A percentile compares a stretch with the other conserved stretches of the same genome.
phyloP scores from a whole-genome alignment of 2,329 filamentous ascomycete genomes.

The Colletotrichum sp. region DNA sequence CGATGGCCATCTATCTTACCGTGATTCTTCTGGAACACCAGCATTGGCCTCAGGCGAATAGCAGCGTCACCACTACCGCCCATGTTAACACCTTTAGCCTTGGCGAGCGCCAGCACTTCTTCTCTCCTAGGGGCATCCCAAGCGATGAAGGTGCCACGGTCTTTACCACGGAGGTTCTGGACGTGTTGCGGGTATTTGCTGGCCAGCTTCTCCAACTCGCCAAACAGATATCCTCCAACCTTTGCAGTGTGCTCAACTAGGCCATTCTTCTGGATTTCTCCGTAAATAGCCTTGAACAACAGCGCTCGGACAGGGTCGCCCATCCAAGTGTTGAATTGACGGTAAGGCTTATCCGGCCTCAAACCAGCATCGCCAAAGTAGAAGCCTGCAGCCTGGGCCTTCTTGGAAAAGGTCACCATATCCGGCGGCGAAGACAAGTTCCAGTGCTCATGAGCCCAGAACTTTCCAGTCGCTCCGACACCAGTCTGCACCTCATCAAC shows the following conservation, averaged over 20 bases:
- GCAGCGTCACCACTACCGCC: constrained; percentile 80
- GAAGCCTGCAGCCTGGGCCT: constrained; percentile 92
- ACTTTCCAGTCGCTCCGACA: constrained; percentile 89
- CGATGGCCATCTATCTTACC: constrained; percentile 66
- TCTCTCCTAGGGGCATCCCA: constrained; percentile 86
- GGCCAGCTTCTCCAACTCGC: constrained; percentile 70
- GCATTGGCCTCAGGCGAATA: constrained; percentile 84
- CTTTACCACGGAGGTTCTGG: constrained; percentile 84
- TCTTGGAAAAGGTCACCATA: constrained; percentile 96
- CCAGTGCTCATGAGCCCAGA: constrained; percentile 99
- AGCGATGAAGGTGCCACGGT: constrained; percentile 89
- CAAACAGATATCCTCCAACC: constrained; percentile 81
- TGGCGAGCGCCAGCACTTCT: constrained; percentile 78
- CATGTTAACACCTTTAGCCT: constrained; percentile 84
- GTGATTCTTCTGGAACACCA: constrained; percentile 91
- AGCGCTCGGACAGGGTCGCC: constrained; percentile 88
- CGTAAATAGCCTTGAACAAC: constrained; percentile 84
- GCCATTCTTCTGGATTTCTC: constrained; percentile 77
- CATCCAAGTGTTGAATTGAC: constrained; percentile 99
- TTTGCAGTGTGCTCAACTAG: constrained; percentile 79
- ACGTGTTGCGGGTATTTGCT: constrained; percentile 78
- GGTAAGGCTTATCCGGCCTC: constrained; percentile 90
- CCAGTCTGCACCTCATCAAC: constrained; percentile 96
- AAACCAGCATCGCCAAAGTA: constrained; percentile 84
- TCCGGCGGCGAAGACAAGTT: constrained; percentile 79